A percentile compares a stretch with the other conserved stretches of the same genome.
These are phyloP conservation scores for Kentomonas sorsogonicus DNA, from an alignment of 208 protist species.

Conservation along the genomic window DNA sequence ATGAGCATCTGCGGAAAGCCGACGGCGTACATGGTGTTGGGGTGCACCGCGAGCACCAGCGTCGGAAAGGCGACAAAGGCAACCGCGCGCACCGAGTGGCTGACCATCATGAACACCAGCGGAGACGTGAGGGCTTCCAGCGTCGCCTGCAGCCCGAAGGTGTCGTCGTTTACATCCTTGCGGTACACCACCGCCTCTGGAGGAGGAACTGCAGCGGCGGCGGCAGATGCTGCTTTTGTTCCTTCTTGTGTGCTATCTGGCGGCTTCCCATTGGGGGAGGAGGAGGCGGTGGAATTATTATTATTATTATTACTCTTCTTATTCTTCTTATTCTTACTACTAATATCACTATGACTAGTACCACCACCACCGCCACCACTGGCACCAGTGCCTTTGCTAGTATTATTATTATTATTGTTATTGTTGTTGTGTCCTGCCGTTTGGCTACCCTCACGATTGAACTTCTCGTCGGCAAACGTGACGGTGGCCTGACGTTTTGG, in stretches of 20 bases:
- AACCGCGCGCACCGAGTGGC: constrained; percentile 19
- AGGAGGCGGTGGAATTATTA: too few relatives aligned
- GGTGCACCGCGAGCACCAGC: constrained; percentile 28
- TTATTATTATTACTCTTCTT: too few relatives aligned
- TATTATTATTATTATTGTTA: too few relatives aligned
- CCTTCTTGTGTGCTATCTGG: too few relatives aligned
- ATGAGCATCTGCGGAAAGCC: constrained; percentile 24
- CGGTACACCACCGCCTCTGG: constrained; percentile 25
- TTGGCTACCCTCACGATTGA: too few relatives aligned
- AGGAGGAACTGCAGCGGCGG: constrained; percentile 3
- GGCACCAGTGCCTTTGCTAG: too few relatives aligned
- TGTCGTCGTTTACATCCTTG: constrained; percentile 23
- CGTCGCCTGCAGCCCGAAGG: constrained; percentile 21
- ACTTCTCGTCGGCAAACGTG: constrained; percentile 7
- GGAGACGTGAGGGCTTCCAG: constrained; percentile 18
- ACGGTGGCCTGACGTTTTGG: constrained; percentile 4
- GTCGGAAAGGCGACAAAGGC: constrained; percentile 25
- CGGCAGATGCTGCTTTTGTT: not conserved
- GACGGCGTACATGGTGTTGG: constrained; percentile 26
- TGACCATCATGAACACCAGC: constrained; percentile 14
- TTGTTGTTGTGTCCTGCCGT: too few relatives aligned
- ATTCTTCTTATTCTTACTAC: too few relatives aligned
- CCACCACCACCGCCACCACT: too few relatives aligned
- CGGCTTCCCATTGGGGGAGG: too few relatives aligned
- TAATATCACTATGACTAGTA: too few relatives aligned